phyloP scores from a whole-genome alignment of 352 stramenopile genomes.

The Globisporangium megalacanthum region DNA sequence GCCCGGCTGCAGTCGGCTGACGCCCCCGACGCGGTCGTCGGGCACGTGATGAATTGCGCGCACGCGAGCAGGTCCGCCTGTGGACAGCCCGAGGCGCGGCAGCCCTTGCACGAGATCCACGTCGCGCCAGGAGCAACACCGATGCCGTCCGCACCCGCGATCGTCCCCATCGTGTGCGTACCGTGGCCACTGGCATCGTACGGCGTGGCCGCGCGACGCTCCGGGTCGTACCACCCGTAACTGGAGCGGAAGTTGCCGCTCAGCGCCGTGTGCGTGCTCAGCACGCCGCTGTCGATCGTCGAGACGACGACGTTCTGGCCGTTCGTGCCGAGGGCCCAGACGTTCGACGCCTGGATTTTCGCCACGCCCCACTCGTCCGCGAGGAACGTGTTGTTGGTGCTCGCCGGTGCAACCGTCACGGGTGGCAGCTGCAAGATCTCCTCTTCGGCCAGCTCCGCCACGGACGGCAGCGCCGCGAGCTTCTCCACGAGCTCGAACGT shows the following conservation, averaged over 20 bases:
- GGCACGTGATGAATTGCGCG: slow-evolving; percentile 34
- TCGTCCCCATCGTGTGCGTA: slow-evolving; percentile 14
- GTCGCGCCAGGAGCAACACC: slow-evolving; percentile 1
- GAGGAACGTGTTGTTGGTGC: slow-evolving; percentile 4
- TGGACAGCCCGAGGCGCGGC: slow-evolving; percentile 1
- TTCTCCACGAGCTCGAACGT: slow-evolving; percentile 18
- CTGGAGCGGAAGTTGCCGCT: too few species aligned
- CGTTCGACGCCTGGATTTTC: slow-evolving; percentile 11
- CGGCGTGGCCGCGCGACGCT: too few species aligned
- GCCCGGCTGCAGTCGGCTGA: slow-evolving; percentile 25
- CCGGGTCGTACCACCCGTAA: too few species aligned
- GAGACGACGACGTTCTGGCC: slow-evolving; percentile 3
- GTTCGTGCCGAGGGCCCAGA: slow-evolving; percentile 16
- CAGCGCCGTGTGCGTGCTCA: too few species aligned
- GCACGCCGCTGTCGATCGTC: slow-evolving; percentile 6
- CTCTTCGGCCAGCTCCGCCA: slow-evolving; percentile 15
- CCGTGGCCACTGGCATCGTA: slow-evolving; percentile 1
- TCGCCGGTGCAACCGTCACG: not conserved
- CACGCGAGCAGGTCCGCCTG: slow-evolving; percentile 20
- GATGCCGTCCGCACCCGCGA: slow-evolving; percentile 7
- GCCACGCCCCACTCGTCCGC: slow-evolving; percentile 12
- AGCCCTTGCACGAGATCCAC: too few species aligned
- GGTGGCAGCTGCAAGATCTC: slow-evolving; percentile 4
- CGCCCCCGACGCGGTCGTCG: slow-evolving; percentile 15
- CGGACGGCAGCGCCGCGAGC: slow-evolving; percentile 8